These are phyloP conservation scores for Ehretia macrophylla DNA, from an alignment of 257 asterid genomes.

Conservation along the genomic window DNA sequence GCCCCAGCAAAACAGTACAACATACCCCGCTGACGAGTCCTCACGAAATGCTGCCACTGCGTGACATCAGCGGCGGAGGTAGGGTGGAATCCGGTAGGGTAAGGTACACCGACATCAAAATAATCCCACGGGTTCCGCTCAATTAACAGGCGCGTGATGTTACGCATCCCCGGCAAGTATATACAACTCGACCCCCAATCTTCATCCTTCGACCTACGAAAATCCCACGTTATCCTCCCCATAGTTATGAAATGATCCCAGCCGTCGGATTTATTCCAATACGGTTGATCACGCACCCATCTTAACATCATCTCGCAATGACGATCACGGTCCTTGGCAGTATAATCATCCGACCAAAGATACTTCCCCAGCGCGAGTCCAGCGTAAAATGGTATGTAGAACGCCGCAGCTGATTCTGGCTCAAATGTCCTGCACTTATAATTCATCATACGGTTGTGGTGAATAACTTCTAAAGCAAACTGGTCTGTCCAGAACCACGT, in stretches of 20 bases:
- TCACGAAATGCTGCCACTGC: constrained; percentile 57
- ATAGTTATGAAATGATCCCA: constrained; percentile 70
- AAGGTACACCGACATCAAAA: constrained; percentile 73
- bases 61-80: constrained; percentile 29
- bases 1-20: constrained; percentile 73
- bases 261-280: constrained; percentile 40
- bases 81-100: constrained; percentile 91
- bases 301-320: constrained; percentile 48
- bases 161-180: constrained; percentile 48
- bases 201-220: constrained; percentile 45
- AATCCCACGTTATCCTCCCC: constrained; percentile 84
- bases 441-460: constrained; percentile 54
- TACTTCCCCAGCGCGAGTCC: constrained; percentile 66
- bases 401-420: constrained; percentile 54
- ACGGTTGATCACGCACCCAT: constrained; percentile 52
- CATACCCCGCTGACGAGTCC: constrained; percentile 31
- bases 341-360: constrained; percentile 36
- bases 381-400: constrained; percentile 69
- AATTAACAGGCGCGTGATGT: constrained; percentile 60
- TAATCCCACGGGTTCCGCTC: constrained; percentile 75
- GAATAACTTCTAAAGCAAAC: constrained; percentile 55
- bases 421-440: constrained; percentile 49
- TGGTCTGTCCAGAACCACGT: constrained; percentile 84
- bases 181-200: constrained; percentile 82
- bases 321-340: constrained; percentile 52